phyloP scores from a whole-genome alignment of 129 eudicot genomes.

The Flaveria trinervia region DNA sequence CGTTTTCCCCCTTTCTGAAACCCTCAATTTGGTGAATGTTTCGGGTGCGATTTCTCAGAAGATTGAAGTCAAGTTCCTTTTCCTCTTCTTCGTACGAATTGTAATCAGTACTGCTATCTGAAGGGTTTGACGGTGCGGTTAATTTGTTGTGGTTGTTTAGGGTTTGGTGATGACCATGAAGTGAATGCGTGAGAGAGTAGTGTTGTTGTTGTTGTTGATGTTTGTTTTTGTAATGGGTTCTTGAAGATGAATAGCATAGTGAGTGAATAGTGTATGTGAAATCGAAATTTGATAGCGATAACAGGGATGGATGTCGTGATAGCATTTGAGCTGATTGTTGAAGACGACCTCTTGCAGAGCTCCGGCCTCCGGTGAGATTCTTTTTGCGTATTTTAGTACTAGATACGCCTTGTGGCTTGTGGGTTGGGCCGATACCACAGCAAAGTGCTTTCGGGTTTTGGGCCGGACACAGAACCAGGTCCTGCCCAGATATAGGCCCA shows the following conservation, averaged over 20 bases:
- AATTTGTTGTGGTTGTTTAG: not conserved
- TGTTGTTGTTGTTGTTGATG: slow-evolving; percentile 1
- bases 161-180: slow-evolving; percentile 31
- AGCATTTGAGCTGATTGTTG: slow-evolving; percentile 24
- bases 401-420: no score
- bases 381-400: not conserved
- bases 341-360: slow-evolving; percentile 9
- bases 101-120: not conserved
- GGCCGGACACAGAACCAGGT: no score
- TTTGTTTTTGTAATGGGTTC: not conserved
- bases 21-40: slow-evolving; percentile 32
- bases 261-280: not conserved
- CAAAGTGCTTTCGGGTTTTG: no score
- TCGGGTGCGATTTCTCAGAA: not conserved
- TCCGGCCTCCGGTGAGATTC: not conserved
- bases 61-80: not conserved
- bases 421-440: no score
- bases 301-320: not conserved
- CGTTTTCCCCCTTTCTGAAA: slow-evolving; percentile 32
- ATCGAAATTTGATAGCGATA: not conserved
- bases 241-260: slow-evolving; percentile 14
- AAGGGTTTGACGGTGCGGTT: not conserved
- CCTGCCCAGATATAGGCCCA: no score
- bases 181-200: slow-evolving; percentile 13
- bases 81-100: not conserved